Base-by-base conservation (phyloP, 176 grass and related monocot genomes). In the Poa pratensis region DNA sequence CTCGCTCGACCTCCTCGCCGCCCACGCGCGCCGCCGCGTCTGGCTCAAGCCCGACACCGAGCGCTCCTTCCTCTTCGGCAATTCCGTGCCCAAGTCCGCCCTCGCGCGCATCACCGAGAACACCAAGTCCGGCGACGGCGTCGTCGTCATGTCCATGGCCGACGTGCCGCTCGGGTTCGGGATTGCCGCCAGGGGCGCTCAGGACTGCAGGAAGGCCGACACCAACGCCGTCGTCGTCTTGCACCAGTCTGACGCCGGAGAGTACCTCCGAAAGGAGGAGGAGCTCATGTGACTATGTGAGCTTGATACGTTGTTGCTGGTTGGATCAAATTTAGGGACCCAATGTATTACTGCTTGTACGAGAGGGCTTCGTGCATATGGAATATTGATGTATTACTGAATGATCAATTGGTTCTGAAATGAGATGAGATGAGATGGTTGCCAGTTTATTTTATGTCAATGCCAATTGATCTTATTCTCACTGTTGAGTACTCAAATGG, bases 61-160 rank as follows among this genome's bases (percentile, higher is more conserved):
- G 78, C 92, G 94, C 66, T 69, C 89, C 66, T 97, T 97, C 64
- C 92, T 97, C 60, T 97, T 95, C 40, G 92, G 95, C 3, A 97
- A 97, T 68, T 92, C 95, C 17, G 92, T 97, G 52, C 87, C 93
- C 71, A 97, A 95, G 76, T 93, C 95, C 4, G 85, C 90, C 51
- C 92, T 97, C n/a, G 91, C 92, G 1, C 85, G 95, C 51, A 93
- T 97, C 87, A 97, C 92, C 1, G 92, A 97, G 87, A 94, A 91
- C 84, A 92, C 89, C 80, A 93, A 76, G 65, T 67, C 87, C 1
- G 89, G 91, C 67, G 92, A 97, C 22, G 92, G 95, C 18, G 88
- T 97, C 8, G 92, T 97, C 42, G 82, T 97, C 69, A 83, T 93
- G 81, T 93, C 92, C 82, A 97, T 97, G 92, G 80, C 93, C 1